These are phyloP conservation scores for Gaeumannomyces tritici DNA, from an alignment of 2,329 filamentous ascomycete species.

Conservation along the genomic window DNA sequence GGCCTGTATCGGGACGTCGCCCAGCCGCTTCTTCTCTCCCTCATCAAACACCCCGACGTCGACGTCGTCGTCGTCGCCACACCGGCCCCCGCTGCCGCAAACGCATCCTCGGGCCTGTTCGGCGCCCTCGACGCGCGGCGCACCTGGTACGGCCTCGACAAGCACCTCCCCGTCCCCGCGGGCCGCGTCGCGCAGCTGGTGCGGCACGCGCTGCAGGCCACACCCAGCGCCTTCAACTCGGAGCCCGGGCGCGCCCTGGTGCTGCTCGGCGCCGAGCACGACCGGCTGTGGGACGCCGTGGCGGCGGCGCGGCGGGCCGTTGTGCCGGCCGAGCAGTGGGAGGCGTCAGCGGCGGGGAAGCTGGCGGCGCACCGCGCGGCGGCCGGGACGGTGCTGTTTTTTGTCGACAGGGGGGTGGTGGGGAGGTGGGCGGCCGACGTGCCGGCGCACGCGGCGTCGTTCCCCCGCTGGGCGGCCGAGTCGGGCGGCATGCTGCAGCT, in stretches of 20 bases:
- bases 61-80: too few species aligned
- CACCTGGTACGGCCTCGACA: slow-evolving; percentile 20
- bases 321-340: slow-evolving; percentile 18
- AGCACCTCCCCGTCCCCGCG: slow-evolving; percentile 27
- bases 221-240: slow-evolving; percentile 59
- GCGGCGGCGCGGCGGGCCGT: slow-evolving; percentile 45
- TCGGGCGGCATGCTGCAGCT: slow-evolving; percentile 59
- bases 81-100: too few species aligned
- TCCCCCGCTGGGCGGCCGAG: slow-evolving; percentile 53
- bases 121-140: not conserved
- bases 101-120: not conserved
- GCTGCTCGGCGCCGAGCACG: slow-evolving; percentile 54
- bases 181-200: slow-evolving; percentile 28
- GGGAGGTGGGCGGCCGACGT: slow-evolving; percentile 29
- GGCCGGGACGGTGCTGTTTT: slow-evolving; percentile 55
- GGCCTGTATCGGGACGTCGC: not conserved
- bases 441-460: slow-evolving; percentile 45
- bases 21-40: not conserved
- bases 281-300: slow-evolving; percentile 54
- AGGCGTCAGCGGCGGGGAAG: not conserved
- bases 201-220: slow-evolving; percentile 10
- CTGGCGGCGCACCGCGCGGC: slow-evolving; percentile 35
- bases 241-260: slow-evolving; percentile 54
- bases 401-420: slow-evolving; percentile 45
- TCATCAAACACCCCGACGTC: too few species aligned